Evolutionary conservation across 352 stramenopile species (phyloP).

Genomic region (Phytophthora fragariae): DNA sequence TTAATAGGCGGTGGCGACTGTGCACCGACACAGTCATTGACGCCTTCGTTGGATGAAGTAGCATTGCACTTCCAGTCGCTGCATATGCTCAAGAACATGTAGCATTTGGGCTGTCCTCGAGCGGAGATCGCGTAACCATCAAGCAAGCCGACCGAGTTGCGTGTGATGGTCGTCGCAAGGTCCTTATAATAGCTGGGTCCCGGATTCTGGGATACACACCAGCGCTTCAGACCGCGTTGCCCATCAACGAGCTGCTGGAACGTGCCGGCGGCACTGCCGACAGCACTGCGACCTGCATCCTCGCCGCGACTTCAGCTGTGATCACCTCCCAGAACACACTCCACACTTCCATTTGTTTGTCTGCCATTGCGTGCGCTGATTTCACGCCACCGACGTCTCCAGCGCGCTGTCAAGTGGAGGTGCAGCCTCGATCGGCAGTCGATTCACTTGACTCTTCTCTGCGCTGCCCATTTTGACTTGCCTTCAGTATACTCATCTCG

Average conservation of each 20-base stretch:
- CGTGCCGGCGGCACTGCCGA: background rate
- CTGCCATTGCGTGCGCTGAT: background rate
- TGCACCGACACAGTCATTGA: too few relatives aligned
- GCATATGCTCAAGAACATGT: too few relatives aligned
- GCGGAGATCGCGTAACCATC: too few relatives aligned
- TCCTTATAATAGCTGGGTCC: background rate
- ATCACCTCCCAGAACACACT: too few relatives aligned
- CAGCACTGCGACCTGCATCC: background rate
- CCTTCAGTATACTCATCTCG: background rate
- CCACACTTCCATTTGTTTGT: too few relatives aligned
- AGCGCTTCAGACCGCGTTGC: background rate
- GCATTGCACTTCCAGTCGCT: too few relatives aligned
- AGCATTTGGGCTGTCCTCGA: too few relatives aligned
- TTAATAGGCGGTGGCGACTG: too few relatives aligned
- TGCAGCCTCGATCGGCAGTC: background rate
- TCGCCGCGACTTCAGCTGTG: too few relatives aligned
- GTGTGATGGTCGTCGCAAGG: background rate
- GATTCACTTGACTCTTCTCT: conserved; percentile 6
- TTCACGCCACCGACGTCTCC: background rate
- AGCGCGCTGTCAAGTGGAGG: background rate
- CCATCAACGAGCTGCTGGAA: background rate
- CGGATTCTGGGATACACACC: background rate
- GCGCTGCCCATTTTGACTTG: background rate
- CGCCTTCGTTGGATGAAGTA: too few relatives aligned
- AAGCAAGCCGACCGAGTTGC: background rate